These are phyloP conservation scores for Melanomma pulvis-pyrius DNA, from an alignment of 495 filamentous ascomycete species.

Conservation along the genomic window DNA sequence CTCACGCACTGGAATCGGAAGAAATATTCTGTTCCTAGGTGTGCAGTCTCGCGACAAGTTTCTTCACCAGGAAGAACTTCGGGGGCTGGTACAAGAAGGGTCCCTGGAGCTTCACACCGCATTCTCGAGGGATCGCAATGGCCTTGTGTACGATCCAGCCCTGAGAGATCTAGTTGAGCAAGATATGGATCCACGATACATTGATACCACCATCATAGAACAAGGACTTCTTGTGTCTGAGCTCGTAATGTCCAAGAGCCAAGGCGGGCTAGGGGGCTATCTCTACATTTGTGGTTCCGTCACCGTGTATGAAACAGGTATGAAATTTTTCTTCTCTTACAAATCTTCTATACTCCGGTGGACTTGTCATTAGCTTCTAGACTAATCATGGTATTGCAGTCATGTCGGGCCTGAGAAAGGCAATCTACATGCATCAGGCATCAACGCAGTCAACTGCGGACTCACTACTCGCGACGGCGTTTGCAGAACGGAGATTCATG, in stretches of 20 bases:
- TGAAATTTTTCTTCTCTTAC: not conserved
- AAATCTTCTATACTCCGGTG: too few species aligned
- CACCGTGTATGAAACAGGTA: constrained; percentile 53
- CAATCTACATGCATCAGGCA: constrained; percentile 54
- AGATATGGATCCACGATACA: constrained; percentile 55
- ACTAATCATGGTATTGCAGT: too few species aligned
- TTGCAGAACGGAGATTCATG: constrained; percentile 58
- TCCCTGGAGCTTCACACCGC: constrained; percentile 55
- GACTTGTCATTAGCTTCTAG: too few species aligned
- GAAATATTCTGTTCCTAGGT: constrained; percentile 55
- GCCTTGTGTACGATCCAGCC: constrained; percentile 50
- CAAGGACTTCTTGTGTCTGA: constrained; percentile 53
- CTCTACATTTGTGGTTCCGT: constrained; percentile 58
- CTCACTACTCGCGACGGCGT: constrained; percentile 53
- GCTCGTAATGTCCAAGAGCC: constrained; percentile 57
- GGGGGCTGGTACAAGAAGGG: constrained; percentile 52
- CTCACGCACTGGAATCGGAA: constrained; percentile 44
- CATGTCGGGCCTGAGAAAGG: constrained; percentile 54
- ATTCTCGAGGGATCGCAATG: constrained; percentile 53
- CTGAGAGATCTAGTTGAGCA: constrained; percentile 50
- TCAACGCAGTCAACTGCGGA: constrained; percentile 53
- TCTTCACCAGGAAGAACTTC: constrained; percentile 55
- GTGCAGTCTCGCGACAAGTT: constrained; percentile 57
- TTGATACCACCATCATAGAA: constrained; percentile 54
- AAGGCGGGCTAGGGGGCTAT: constrained; percentile 55